Base-by-base conservation (phyloP, 352 stramenopile genomes). In the Phytopythium mirpurense region DNA sequence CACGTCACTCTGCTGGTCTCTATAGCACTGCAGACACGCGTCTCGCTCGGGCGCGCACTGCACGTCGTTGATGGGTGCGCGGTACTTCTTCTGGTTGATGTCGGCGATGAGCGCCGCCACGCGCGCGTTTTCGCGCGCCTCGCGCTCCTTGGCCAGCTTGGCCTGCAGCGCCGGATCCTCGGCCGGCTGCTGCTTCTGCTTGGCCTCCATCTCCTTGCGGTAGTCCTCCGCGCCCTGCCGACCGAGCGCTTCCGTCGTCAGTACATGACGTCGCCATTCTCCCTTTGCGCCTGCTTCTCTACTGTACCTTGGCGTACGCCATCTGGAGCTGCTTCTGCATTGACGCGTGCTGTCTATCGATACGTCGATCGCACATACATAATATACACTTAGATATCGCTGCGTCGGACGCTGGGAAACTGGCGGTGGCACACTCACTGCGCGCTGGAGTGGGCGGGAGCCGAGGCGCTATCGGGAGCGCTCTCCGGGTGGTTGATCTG, bases 21-120 rank as follows among this genome's bases (percentile, higher is more conserved):
- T 78, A 85, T 94, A 94, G 68, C 83, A 94, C 64, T 91, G 68
- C 69, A 94, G 75, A 51, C 79, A 91, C 51, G 79, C 78, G 34
- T 91, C 75, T 16, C 81, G 81, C 64, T 92, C 83, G 15, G 68
- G 19, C 44, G 81, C 78, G 66, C 83, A 94, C 69, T 92, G 78
- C 49, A 94, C 83, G 51, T 90, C 81, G 42, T 74, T 82, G 21
- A 94, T 71, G 34, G 83, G 83, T 36, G 83, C 83, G 43, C 78
- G 74, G 63, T 90, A 92, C 54, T 90, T 90, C 65, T 91, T 92
- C 60, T 84, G 73, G 68, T 76, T 90, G 58, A 92, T 71, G 54
- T 90, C 73, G 15, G 77, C 70, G 50, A 94, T 80, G 23, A 94
- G 67, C 62, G 84, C 67, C 65, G 89, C 63, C 24, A 94, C 81